Conservation (phyloP, 2,329 filamentous ascomycete genomes). For the Lecanicillium sp. region DNA sequence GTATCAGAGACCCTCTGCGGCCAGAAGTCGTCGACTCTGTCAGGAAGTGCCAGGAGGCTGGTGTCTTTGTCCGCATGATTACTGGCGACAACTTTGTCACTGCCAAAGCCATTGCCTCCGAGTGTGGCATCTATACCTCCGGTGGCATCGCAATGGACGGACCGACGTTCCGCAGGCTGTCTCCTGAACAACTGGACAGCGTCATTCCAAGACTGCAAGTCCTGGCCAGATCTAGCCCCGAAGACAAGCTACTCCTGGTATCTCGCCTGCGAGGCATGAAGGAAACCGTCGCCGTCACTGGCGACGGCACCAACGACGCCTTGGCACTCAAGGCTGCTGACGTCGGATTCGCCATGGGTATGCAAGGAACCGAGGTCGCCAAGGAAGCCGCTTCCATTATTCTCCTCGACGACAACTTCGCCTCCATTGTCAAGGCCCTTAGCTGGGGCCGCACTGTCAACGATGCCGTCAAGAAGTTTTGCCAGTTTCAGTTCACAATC, state of each 20-base stretch:
- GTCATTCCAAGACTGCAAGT: conserved; percentile 60
- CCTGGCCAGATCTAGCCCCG: conserved; percentile 61
- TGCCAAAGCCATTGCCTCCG: conserved; percentile 37
- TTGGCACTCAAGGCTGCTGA: conserved; percentile 60
- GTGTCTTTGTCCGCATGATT: conserved; percentile 60
- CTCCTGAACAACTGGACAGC: conserved; percentile 41
- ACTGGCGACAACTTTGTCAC: conserved; percentile 47
- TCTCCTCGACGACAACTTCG: conserved; percentile 58
- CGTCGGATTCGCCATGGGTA: conserved; percentile 63
- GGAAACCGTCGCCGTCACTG: conserved; percentile 61
- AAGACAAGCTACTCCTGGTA: conserved; percentile 63
- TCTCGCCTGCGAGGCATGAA: conserved; percentile 58
- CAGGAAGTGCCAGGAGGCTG: conserved; percentile 54
- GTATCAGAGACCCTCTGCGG: conserved; percentile 63
- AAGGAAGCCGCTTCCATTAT: conserved; percentile 58
- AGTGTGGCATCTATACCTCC: conserved; percentile 63
- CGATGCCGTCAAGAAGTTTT: conserved; percentile 58
- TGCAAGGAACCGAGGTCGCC: conserved; percentile 58
- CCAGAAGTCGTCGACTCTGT: conserved; percentile 57
- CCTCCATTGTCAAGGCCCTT: conserved; percentile 56
- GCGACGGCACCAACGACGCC: conserved; percentile 62
- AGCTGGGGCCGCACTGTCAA: conserved; percentile 59
- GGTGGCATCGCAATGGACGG: conserved; percentile 54
- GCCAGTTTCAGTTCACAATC: conserved; percentile 53
- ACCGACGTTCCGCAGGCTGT: conserved; percentile 49